A percentile compares a stretch with the other conserved stretches of the same genome.
Evolutionary conservation across 768 basidiomycete species (phyloP).

Genomic region (Amanita muscaria): DNA sequence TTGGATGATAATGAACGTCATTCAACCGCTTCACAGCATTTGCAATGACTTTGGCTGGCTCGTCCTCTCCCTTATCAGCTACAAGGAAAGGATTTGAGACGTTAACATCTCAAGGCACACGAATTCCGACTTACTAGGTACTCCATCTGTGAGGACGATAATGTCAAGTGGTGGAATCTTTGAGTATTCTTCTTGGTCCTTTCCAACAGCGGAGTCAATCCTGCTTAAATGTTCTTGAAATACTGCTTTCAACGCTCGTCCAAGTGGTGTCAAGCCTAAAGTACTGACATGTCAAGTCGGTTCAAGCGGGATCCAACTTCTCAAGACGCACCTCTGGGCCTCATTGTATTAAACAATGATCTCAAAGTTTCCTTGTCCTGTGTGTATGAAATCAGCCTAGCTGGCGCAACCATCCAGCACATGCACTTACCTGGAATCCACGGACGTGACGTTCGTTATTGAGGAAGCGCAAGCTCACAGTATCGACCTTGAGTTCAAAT

Average conservation of each 20-base stretch:
- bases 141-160: constrained; percentile 27
- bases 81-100: neutral
- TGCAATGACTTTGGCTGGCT: constrained; percentile 15
- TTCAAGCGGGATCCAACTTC: neutral
- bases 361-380: constrained; percentile 14
- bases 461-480: constrained; percentile 21
- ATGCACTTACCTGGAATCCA: neutral
- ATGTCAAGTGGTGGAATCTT: constrained; percentile 23
- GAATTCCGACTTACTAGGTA: constrained; percentile 16
- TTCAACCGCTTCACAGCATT: constrained; percentile 17
- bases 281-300: neutral
- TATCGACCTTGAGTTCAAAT: constrained; percentile 15
- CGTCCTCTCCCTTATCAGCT: too few species aligned
- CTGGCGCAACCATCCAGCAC: neutral
- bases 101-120: neutral
- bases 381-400: constrained; percentile 4
- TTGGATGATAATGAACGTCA: constrained; percentile 21
- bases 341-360: constrained; percentile 15
- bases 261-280: constrained; percentile 23
- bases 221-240: constrained; percentile 17
- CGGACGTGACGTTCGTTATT: constrained; percentile 9
- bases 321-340: constrained; percentile 10
- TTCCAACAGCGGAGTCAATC: constrained; percentile 6
- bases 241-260: constrained; percentile 17
- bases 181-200: constrained; percentile 11